These are phyloP conservation scores for Thelonectria discophora DNA, from an alignment of 2,329 filamentous ascomycete genomes.

Conservation along the genomic window DNA sequence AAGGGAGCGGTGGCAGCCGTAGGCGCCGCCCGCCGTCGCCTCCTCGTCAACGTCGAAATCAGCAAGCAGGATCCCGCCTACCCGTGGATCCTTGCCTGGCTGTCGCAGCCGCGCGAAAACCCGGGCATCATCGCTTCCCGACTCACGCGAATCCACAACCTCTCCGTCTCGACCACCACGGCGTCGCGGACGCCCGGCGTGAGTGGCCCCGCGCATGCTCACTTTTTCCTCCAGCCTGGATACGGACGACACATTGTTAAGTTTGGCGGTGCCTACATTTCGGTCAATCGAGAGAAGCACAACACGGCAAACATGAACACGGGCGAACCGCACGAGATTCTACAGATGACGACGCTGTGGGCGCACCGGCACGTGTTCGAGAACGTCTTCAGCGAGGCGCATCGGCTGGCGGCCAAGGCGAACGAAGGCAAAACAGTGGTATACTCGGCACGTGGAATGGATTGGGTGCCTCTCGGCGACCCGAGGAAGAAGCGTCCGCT, in stretches of 20 bases:
- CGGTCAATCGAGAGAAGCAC: slow-evolving; percentile 87
- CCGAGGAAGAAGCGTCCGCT: slow-evolving; percentile 87
- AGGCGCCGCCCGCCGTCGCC: slow-evolving; percentile 79
- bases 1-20: slow-evolving; percentile 77
- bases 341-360: slow-evolving; percentile 92
- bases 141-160: slow-evolving; percentile 68
- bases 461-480: slow-evolving; percentile 86
- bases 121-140: slow-evolving; percentile 67
- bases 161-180: slow-evolving; percentile 67
- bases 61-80: slow-evolving; percentile 94
- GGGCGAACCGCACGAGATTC: slow-evolving; percentile 91
- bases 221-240: slow-evolving; percentile 89
- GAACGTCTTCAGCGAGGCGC: slow-evolving; percentile 87
- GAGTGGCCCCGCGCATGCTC: slow-evolving; percentile 76
- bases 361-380: slow-evolving; percentile 89
- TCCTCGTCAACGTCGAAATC: slow-evolving; percentile 96
- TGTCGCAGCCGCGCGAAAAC: slow-evolving; percentile 80
- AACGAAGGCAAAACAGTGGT: slow-evolving; percentile 94
- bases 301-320: slow-evolving; percentile 81
- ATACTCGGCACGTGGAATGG: slow-evolving; percentile 83
- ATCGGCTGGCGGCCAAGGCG: slow-evolving; percentile 78
- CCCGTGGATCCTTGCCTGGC: slow-evolving; percentile 93
- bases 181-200: slow-evolving; percentile 65
- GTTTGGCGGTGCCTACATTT: slow-evolving; percentile 86
- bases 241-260: slow-evolving; percentile 89